phyloP scores from a whole-genome alignment of 345 rosid genomes.

The Eucalyptus camaldulensis region DNA sequence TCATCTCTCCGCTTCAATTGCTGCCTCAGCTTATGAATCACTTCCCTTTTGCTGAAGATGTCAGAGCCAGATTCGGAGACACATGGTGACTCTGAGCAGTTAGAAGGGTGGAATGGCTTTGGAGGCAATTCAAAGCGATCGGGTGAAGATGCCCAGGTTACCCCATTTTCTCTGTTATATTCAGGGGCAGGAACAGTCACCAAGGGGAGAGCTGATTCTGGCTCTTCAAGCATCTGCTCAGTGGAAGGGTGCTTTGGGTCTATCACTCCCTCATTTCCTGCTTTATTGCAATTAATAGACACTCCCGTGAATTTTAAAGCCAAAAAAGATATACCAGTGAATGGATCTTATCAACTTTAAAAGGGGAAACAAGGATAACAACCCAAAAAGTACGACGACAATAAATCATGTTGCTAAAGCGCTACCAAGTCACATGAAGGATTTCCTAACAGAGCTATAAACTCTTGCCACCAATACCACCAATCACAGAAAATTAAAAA shows the following conservation, averaged over 20 bases:
- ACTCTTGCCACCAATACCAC: neutral
- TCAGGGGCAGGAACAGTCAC: constrained; percentile 57
- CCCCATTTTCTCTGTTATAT: constrained; percentile 53
- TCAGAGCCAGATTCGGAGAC: constrained; percentile 99
- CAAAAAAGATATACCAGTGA: neutral
- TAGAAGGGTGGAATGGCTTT: constrained; percentile 64
- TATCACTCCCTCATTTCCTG: constrained; percentile 48
- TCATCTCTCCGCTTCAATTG: constrained; percentile 93
- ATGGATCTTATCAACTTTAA: neutral
- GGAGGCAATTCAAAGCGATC: constrained; percentile 73
- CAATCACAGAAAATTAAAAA: neutral
- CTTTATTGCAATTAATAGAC: neutral
- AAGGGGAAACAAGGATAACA: neutral
- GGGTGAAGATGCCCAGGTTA: constrained; percentile 69
- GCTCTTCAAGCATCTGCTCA: constrained; percentile 31
- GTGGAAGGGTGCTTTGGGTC: constrained; percentile 22
- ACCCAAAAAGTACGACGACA: neutral
- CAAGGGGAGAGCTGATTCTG: constrained; percentile 56
- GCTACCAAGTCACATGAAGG: neutral
- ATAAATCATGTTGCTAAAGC: neutral
- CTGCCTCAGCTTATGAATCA: constrained; percentile 85
- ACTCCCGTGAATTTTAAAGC: neutral
- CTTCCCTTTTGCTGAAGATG: constrained; percentile 86
- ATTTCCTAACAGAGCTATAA: neutral
- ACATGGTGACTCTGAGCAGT: constrained; percentile 88